A percentile compares a stretch with the other conserved stretches of the same genome.
phyloP scores from a whole-genome alignment of 1,139 yeast genomes.

The Yamadazyma epiphylla region DNA sequence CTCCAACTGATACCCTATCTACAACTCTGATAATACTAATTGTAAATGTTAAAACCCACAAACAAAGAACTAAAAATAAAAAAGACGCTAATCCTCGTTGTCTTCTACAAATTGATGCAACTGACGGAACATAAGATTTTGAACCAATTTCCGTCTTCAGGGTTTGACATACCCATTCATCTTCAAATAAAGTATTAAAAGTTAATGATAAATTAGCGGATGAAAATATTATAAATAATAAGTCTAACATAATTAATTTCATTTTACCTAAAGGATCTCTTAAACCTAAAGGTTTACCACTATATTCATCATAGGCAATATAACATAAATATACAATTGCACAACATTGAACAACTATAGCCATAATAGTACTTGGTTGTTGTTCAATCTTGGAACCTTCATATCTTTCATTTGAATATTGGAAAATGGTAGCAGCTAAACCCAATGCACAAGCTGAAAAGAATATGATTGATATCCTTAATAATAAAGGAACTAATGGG shows the following conservation, averaged over 20 bases:
- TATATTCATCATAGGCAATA: constrained; percentile 86
- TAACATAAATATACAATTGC: constrained; percentile 76
- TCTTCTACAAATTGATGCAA: constrained; percentile 60
- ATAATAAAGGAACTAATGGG: constrained; percentile 75
- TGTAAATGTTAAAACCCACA: constrained; percentile 86
- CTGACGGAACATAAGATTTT: constrained; percentile 21
- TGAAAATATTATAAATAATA: constrained; percentile 86
- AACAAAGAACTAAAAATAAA: constrained; percentile 64
- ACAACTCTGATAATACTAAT: constrained; percentile 82
- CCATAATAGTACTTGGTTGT: constrained; percentile 91
- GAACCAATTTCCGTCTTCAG: constrained; percentile 18
- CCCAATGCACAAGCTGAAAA: constrained; percentile 63
- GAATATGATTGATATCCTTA: constrained; percentile 65
- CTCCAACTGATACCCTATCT: constrained; percentile 33
- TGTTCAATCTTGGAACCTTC: constrained; percentile 53
- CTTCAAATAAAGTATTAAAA: constrained; percentile 77
- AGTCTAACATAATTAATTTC: constrained; percentile 71
- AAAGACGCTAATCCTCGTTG: constrained; percentile 80
- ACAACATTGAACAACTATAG: constrained; percentile 75
- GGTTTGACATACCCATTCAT: constrained; percentile 70
- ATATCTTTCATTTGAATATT: constrained; percentile 36
- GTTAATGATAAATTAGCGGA: constrained; percentile 85
- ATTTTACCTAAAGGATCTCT: constrained; percentile 81
- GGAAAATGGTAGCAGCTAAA: constrained; percentile 61
- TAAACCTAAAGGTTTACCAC: constrained; percentile 86